A percentile compares a stretch with the other conserved stretches of the same genome.
Evolutionary conservation across 257 asterid species (phyloP).

Genomic region (Mentha longifolia): DNA sequence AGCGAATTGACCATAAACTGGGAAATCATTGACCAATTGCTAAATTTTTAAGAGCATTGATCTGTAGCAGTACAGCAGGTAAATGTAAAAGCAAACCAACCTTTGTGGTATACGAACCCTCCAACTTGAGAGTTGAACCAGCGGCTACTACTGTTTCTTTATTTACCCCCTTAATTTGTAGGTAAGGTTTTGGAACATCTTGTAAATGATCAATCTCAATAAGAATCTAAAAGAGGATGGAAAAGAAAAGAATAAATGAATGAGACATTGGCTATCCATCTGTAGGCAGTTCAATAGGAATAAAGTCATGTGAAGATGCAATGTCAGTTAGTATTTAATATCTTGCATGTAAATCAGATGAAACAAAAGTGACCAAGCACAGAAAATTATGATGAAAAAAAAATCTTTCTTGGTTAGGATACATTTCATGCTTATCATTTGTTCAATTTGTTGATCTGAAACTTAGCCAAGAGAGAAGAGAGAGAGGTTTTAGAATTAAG

Average conservation of each 20-base stretch:
- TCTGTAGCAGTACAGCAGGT: not conserved
- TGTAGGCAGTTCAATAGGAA: constrained; percentile 8
- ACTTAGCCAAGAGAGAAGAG: too few species aligned
- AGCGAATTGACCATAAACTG: constrained; percentile 24
- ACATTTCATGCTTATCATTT: not conserved
- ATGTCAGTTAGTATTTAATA: constrained; percentile 6
- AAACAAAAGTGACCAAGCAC: not conserved
- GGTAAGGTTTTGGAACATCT: constrained; percentile 84
- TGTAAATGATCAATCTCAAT: constrained; percentile 96
- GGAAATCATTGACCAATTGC: constrained; percentile 4
- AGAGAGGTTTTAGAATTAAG: too few species aligned
- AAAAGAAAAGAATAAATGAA: not conserved
- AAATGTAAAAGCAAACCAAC: constrained; percentile 40
- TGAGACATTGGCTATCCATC: constrained; percentile 12
- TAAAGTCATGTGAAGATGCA: not conserved
- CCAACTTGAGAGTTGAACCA: constrained; percentile 82
- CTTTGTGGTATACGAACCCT: constrained; percentile 97
- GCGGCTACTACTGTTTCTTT: constrained; percentile 86
- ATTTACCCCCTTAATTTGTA: constrained; percentile 90
- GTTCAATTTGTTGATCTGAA: too few species aligned
- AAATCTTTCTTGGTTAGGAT: not conserved
- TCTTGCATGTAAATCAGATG: not conserved
- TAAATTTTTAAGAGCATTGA: constrained; percentile 1
- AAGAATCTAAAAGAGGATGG: constrained; percentile 62
- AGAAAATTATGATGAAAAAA: not conserved